Base-by-base conservation (phyloP, 177 flowering plant species). In the Vitis hybrid region DNA sequence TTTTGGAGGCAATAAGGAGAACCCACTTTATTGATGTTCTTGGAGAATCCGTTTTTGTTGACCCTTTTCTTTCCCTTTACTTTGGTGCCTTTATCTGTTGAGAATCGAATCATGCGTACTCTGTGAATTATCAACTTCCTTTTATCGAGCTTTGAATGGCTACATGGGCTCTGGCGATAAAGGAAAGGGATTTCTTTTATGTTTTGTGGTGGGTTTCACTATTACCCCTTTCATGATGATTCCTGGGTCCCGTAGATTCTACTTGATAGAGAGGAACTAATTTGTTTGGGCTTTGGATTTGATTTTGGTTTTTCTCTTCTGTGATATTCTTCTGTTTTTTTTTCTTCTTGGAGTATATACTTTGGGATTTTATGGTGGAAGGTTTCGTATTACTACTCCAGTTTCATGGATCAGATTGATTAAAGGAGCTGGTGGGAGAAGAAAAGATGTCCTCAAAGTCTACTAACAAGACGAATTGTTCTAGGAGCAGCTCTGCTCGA, bases 361-460 rank as follows among this genome's bases (percentile, higher is more conserved):
- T 67, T 64, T 52, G 34, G 16, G 51, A 29, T 58, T 65, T 53
- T 1, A 31, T 56, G 50, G 39, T 69, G 55, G 54, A 52, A 18
- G 51, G 34, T 67, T 45, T 18, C 20, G 18, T 45, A 10, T 48
- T 5, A 16, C 19, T 6, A 18, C 59, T 63, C 18, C 2, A 14
- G 22, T 39, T 11, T 9, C 50, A 73, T 61, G 61, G 49, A 54
- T 60, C 51, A 67, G 72, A 59, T 71, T 65, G 50, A 54, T 53
- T 61, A 45, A 39, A 19, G 50, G 61, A 31, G 67, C 13, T 22
- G 54, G 67, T 5, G 19, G 51, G 14, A 50, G 54, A 13, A 52
- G 58, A 45, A 48, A 53, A 53, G 66, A 90, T 88, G 94, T 88
- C 93, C 2, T 86, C 89, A 2, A 83, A 69, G 59, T 90, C 93